These are phyloP conservation scores for Cladosporium sphaerospermum DNA, from an alignment of 2,329 filamentous ascomycete species.

Conservation along the genomic window DNA sequence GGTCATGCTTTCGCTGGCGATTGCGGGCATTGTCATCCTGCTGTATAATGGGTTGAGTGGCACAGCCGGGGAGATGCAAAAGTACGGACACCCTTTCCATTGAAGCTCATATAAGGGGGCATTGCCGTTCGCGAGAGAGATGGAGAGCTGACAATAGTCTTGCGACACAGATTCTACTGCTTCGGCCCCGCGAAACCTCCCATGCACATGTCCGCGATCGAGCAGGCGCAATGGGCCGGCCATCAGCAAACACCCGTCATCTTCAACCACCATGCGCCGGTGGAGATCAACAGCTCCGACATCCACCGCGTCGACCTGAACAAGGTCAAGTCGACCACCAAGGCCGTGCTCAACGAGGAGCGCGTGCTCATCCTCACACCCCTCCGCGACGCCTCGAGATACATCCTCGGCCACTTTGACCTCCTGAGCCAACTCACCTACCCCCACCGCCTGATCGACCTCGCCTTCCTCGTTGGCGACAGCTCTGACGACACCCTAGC, in stretches of 20 bases:
- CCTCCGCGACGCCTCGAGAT: constrained; percentile 77
- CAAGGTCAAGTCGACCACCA: constrained; percentile 68
- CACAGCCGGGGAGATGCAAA: constrained; percentile 83
- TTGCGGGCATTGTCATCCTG: constrained; percentile 67
- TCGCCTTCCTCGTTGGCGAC: constrained; percentile 91
- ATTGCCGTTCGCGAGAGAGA: background rate
- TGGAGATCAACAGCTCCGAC: constrained; percentile 73
- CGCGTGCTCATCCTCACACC: constrained; percentile 87
- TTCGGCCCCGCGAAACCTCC: constrained; percentile 94
- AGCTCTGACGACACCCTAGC: constrained; percentile 85
- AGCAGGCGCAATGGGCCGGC: constrained; percentile 81
- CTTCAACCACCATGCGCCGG: constrained; percentile 88
- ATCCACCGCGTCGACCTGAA: constrained; percentile 83
- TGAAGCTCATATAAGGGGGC: background rate
- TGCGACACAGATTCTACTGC: constrained; percentile 74
- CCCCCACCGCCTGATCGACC: constrained; percentile 88
- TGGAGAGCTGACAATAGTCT: background rate
- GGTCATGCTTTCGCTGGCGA: constrained; percentile 65
- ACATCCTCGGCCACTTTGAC: constrained; percentile 87
- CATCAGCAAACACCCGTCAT: constrained; percentile 88
- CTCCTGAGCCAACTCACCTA: constrained; percentile 85
- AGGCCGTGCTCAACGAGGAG: constrained; percentile 75
- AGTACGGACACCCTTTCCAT: constrained; percentile 44
- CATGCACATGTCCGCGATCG: constrained; percentile 89
- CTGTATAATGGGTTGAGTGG: constrained; percentile 81